Evolutionary conservation across 257 asterid species (phyloP).

Genomic region (Capsicum baccatum): DNA sequence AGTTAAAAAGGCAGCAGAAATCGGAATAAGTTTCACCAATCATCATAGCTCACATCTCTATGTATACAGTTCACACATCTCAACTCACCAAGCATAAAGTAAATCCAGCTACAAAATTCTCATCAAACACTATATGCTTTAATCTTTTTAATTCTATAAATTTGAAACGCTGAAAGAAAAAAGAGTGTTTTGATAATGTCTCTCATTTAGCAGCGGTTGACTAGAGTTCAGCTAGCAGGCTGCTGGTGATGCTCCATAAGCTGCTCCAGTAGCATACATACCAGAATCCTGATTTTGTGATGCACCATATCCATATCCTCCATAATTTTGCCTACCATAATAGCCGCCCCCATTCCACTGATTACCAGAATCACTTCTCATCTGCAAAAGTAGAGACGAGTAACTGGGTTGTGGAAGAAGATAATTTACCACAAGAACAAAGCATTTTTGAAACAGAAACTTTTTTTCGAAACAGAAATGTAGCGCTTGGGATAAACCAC

Average conservation of each 20-base stretch:
- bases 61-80: not conserved
- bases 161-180: slow-evolving; percentile 41
- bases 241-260: slow-evolving; percentile 65
- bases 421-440: not conserved
- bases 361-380: slow-evolving; percentile 60
- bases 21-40: slow-evolving; percentile 16
- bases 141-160: slow-evolving; percentile 33
- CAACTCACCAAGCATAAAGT: not conserved
- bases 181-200: slow-evolving; percentile 39
- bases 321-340: slow-evolving; percentile 72
- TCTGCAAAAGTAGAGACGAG: slow-evolving; percentile 47
- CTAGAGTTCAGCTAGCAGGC: slow-evolving; percentile 60
- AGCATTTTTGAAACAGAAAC: not conserved
- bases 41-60: slow-evolving; percentile 1
- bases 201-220: slow-evolving; percentile 31
- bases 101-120: slow-evolving; percentile 31
- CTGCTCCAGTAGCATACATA: slow-evolving; percentile 51
- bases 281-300: slow-evolving; percentile 42
- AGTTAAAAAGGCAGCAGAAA: not conserved
- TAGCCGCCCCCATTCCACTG: slow-evolving; percentile 64
- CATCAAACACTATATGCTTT: slow-evolving; percentile 26
- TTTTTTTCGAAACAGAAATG: too few species aligned
- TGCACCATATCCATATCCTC: slow-evolving; percentile 66
- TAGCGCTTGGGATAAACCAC: not conserved
- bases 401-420: not conserved